These are phyloP conservation scores for Diplosphaera chodatii DNA, from an alignment of 139 green algal species.

Conservation along the genomic window DNA sequence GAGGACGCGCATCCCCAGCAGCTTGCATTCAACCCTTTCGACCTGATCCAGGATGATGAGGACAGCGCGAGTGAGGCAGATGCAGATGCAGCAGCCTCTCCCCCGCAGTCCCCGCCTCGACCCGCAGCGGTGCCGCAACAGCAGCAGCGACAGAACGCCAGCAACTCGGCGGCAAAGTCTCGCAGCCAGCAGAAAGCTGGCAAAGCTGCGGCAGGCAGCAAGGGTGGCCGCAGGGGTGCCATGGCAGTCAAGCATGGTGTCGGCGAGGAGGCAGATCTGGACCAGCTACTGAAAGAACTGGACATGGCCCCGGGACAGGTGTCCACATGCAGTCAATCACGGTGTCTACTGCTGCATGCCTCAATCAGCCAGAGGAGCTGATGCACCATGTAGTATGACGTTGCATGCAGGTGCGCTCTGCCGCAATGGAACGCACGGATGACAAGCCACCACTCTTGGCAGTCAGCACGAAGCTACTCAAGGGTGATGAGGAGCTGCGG, in stretches of 20 bases:
- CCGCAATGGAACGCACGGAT: neutral
- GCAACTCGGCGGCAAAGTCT: too few relatives aligned
- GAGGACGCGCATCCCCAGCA: neutral
- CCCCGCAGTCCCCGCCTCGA: slow-evolving; percentile 7
- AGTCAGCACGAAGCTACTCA: slow-evolving; percentile 49
- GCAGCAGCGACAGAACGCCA: neutral
- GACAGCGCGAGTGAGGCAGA: neutral
- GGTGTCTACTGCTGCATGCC: too few relatives aligned
- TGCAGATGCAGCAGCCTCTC: neutral
- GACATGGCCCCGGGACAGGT: slow-evolving; percentile 34
- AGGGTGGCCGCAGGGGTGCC: neutral
- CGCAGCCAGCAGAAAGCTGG: too few relatives aligned
- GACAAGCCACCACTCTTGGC: slow-evolving; percentile 40
- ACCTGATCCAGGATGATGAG: slow-evolving; percentile 57
- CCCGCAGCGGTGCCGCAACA: neutral
- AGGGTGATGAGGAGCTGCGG: slow-evolving; percentile 69
- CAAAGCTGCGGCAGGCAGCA: too few relatives aligned
- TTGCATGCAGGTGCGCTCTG: too few relatives aligned
- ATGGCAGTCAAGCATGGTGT: neutral
- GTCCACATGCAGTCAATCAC: too few relatives aligned
- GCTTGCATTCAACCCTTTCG: slow-evolving; percentile 59
- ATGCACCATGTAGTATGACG: too few relatives aligned
- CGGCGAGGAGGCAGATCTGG: slow-evolving; percentile 53
- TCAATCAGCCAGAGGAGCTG: too few relatives aligned
- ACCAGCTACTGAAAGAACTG: slow-evolving; percentile 57